Evolutionary conservation across 306 rosid genomes (phyloP), one percentile per base, ranked within the genome.

Genomic region (Casuarina cunninghamiana): DNA sequence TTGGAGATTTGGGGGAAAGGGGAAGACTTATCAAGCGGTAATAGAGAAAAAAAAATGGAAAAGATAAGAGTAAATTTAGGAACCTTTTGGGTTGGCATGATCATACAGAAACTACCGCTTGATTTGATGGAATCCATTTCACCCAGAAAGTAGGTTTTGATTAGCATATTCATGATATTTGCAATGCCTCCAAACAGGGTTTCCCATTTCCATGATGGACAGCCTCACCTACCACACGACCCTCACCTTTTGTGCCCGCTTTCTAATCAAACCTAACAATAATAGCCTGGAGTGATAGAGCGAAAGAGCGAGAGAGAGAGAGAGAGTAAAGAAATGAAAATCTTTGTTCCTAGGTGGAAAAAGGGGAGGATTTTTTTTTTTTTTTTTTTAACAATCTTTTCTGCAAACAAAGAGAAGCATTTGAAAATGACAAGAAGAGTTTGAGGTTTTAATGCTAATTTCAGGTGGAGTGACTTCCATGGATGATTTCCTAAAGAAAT

Each of bases 401-500:
- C 38, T 58, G 4, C 10, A 11, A 58, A 58, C 41, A 58, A 26
- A 58, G 37, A 58, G 37, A 12, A 48, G 51, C 51, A 48, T 10
- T 48, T 48, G n/a, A 21, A 42, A n/a, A 43, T 69, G 17, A 48
- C 75, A 71, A 5, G 1, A 12, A 15, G 61, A 71, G 50, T 71
- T 50, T 8, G 7, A 49, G 5, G 5, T 11, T 19, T 49, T 19
- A 45, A 17, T 74, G 65, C 32, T 74, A 62, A 78, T 77, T 53
- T 74, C 75, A 91, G 98, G 99, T 79, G 98, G 98, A 12, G 98
- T 91, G 54, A 94, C 98, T 46, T 90, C 97, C 66, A 94, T 94
- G 98, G 97, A 94, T 81, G 98, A 94, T 75, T 94, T 94, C 80
- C 81, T 91, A 45, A 75, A 75, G 76, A 83, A 90, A 44, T 94